These are phyloP conservation scores for Penicillium sp. DNA, from an alignment of 2,329 filamentous ascomycete genomes.

Conservation along the genomic window DNA sequence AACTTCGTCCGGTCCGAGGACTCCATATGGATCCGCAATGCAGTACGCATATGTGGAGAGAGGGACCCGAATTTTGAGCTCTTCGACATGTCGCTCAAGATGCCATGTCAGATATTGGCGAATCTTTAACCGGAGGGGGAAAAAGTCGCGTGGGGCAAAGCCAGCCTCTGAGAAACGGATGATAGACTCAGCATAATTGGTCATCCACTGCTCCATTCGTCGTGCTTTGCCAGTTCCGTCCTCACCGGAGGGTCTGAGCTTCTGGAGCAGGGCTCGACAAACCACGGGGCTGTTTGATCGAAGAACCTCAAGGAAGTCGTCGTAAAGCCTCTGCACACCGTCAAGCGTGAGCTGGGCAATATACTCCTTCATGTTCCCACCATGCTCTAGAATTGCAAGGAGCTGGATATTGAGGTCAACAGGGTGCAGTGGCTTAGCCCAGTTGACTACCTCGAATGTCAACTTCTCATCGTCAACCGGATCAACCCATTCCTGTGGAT, in stretches of 20 bases:
- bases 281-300: slow-evolving; percentile 30
- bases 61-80: slow-evolving; percentile 49
- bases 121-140: slow-evolving; percentile 43
- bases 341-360: slow-evolving; percentile 45
- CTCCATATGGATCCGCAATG: slow-evolving; percentile 54
- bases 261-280: slow-evolving; percentile 39
- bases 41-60: slow-evolving; percentile 56
- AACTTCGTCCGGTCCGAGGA: slow-evolving; percentile 55
- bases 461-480: slow-evolving; percentile 45
- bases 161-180: slow-evolving; percentile 45
- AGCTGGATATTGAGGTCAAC: slow-evolving; percentile 55
- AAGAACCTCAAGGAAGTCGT: slow-evolving; percentile 39
- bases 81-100: slow-evolving; percentile 45
- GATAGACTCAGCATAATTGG: slow-evolving; percentile 34
- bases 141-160: slow-evolving; percentile 45
- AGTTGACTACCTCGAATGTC: slow-evolving; percentile 57
- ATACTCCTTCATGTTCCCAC: slow-evolving; percentile 45
- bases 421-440: slow-evolving; percentile 44
- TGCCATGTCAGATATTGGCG: slow-evolving; percentile 39
- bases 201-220: slow-evolving; percentile 38
- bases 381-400: slow-evolving; percentile 54
- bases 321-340: slow-evolving; percentile 37
- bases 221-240: slow-evolving; percentile 21
- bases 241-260: slow-evolving; percentile 28
- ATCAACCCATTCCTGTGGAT: slow-evolving; percentile 35